Conservation (phyloP, 2,329 filamentous ascomycete genomes). For the Fusarium pseudonygamai region DNA sequence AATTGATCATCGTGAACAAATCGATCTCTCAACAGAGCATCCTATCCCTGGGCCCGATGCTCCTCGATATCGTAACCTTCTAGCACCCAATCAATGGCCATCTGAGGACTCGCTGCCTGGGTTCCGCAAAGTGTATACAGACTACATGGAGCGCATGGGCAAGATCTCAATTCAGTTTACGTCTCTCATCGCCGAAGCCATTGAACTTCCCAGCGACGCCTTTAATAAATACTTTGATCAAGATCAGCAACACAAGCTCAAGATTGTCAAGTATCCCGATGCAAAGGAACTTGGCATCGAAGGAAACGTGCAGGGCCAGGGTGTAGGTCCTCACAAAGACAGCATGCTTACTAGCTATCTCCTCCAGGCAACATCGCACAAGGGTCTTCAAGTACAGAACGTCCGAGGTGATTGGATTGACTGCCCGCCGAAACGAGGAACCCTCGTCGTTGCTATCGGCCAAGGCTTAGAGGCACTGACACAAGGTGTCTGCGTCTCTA, state of each 20-base stretch:
- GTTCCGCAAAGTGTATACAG: slow-evolving; percentile 74
- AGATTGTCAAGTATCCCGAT: slow-evolving; percentile 89
- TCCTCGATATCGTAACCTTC: slow-evolving; percentile 78
- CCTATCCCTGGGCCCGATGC: slow-evolving; percentile 67
- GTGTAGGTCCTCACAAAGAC: slow-evolving; percentile 84
- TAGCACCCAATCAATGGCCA: slow-evolving; percentile 85
- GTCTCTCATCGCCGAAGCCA: slow-evolving; percentile 83
- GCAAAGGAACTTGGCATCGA: slow-evolving; percentile 63
- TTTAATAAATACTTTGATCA: slow-evolving; percentile 83
- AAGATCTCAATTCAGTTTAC: slow-evolving; percentile 78
- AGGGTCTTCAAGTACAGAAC: slow-evolving; percentile 85
- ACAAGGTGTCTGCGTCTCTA: slow-evolving; percentile 81
- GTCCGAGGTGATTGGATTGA: slow-evolving; percentile 82
- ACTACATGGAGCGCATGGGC: slow-evolving; percentile 82
- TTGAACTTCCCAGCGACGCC: slow-evolving; percentile 72
- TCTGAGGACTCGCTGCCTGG: slow-evolving; percentile 67
- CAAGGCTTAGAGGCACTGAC: slow-evolving; percentile 89
- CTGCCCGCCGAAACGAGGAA: slow-evolving; percentile 77
- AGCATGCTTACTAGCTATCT: slow-evolving; percentile 85
- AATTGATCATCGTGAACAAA: slow-evolving; percentile 84
- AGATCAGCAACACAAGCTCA: slow-evolving; percentile 84
- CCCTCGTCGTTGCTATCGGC: slow-evolving; percentile 86
- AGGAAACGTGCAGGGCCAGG: slow-evolving; percentile 59
- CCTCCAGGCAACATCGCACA: slow-evolving; percentile 80
- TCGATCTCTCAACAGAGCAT: slow-evolving; percentile 86